These are phyloP conservation scores for Eutrema yunnanense DNA, from an alignment of 345 rosid genomes.

Conservation along the genomic window DNA sequence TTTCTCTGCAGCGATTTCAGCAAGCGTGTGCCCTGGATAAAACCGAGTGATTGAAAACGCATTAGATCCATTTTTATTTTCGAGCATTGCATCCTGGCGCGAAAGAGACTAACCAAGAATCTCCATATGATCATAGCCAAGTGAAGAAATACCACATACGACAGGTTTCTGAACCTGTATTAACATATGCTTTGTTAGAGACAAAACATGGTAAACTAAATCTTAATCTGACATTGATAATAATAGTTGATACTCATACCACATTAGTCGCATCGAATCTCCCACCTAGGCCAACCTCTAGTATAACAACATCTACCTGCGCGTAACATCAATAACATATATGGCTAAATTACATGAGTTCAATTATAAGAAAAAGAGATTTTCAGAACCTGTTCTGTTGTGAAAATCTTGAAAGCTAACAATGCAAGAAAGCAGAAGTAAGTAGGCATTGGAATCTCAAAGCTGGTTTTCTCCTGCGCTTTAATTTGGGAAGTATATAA, in stretches of 20 bases:
- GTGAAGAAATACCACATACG: constrained; percentile 86
- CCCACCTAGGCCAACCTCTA: constrained; percentile 98
- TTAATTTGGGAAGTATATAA: neutral
- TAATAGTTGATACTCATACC: constrained; percentile 33
- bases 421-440: constrained; percentile 84
- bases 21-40: constrained; percentile 68
- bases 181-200: neutral
- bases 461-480: constrained; percentile 61
- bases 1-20: constrained; percentile 90
- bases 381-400: constrained; percentile 66
- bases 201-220: neutral
- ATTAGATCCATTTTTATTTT: neutral
- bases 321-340: neutral
- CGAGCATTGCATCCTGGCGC: neutral
- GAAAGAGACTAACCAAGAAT: constrained; percentile 81
- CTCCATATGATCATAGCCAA: constrained; percentile 99
- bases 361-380: neutral
- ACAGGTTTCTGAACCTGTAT: constrained; percentile 71
- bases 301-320: constrained; percentile 89
- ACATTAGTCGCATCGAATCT: constrained; percentile 88
- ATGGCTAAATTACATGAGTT: neutral
- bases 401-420: constrained; percentile 88
- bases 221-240: neutral
- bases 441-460: constrained; percentile 84
- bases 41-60: neutral